These are phyloP conservation scores for Russula dissimulans DNA, from an alignment of 768 basidiomycete genomes.

Conservation along the genomic window DNA sequence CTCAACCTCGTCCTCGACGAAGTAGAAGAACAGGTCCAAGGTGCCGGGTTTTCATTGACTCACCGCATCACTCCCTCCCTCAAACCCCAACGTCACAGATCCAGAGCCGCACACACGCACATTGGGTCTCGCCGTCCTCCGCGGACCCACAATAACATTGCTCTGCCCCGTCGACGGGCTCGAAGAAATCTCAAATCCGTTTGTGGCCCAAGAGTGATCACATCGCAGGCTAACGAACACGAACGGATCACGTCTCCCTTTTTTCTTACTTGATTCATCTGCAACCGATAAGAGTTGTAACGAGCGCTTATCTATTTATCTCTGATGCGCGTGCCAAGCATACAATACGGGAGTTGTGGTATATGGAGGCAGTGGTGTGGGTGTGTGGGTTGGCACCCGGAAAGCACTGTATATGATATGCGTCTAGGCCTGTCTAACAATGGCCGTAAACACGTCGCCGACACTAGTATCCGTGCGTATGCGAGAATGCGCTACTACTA, in stretches of 20 bases:
- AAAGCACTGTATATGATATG: neutral
- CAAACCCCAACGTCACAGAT: constrained; percentile 31
- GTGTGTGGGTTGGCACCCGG: neutral
- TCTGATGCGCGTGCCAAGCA: neutral
- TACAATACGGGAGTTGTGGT: neutral
- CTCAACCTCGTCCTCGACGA: constrained; percentile 97
- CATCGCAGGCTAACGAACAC: too few relatives aligned
- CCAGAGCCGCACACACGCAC: constrained; percentile 53
- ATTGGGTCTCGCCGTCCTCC: constrained; percentile 80
- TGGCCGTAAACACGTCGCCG: neutral
- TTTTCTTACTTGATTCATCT: neutral
- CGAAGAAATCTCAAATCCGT: constrained; percentile 90
- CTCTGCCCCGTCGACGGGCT: constrained; percentile 92
- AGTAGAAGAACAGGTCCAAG: constrained; percentile 73
- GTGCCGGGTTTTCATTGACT: constrained; percentile 22
- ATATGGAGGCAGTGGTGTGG: neutral
- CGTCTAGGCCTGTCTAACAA: neutral
- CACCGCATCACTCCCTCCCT: neutral
- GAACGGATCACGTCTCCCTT: neutral
- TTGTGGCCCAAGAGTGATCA: constrained; percentile 54
- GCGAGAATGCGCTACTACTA: neutral
- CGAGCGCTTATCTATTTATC: constrained; percentile 8
- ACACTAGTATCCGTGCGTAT: neutral
- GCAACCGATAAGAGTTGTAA: neutral
- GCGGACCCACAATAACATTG: constrained; percentile 91